These are phyloP conservation scores for Pontederia paniculata DNA, from an alignment of 176 grass and related monocot genomes.

Conservation along the genomic window DNA sequence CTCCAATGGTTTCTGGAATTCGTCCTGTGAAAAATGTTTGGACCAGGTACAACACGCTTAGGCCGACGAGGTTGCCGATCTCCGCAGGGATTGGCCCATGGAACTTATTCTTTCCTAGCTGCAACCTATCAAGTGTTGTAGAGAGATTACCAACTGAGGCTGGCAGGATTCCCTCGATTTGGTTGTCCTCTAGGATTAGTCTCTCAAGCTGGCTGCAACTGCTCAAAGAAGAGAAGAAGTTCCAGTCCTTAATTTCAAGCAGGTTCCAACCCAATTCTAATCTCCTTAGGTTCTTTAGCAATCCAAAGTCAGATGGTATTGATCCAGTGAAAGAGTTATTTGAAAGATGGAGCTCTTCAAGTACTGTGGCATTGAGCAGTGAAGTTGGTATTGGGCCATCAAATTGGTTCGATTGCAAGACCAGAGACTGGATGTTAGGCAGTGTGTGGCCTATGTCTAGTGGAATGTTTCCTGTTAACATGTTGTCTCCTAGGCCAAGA, in stretches of 20 bases:
- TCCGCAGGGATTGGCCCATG: neutral
- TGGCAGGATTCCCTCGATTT: too few relatives aligned
- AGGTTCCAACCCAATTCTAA: neutral
- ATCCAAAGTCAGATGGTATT: constrained; percentile 2
- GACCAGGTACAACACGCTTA: neutral
- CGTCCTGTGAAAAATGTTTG: neutral
- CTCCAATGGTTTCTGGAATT: neutral
- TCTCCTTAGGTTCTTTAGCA: neutral
- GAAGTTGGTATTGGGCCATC: too few relatives aligned
- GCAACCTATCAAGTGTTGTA: neutral
- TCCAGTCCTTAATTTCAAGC: neutral
- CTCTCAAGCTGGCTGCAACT: neutral
- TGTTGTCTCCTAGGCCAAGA: neutral
- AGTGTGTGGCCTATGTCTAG: neutral
- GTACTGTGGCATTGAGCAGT: too few relatives aligned
- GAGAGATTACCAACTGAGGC: neutral
- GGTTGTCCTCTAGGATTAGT: neutral
- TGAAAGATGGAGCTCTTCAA: neutral
- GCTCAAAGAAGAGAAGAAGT: neutral
- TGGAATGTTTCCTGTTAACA: neutral
- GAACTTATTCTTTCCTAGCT: neutral
- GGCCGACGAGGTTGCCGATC: neutral
- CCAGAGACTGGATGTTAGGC: too few relatives aligned
- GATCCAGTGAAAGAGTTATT: neutral
- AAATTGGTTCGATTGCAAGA: too few relatives aligned